Conservation (phyloP, 164 flowering plant genomes). For the Tetrastigma voinierianum region DNA sequence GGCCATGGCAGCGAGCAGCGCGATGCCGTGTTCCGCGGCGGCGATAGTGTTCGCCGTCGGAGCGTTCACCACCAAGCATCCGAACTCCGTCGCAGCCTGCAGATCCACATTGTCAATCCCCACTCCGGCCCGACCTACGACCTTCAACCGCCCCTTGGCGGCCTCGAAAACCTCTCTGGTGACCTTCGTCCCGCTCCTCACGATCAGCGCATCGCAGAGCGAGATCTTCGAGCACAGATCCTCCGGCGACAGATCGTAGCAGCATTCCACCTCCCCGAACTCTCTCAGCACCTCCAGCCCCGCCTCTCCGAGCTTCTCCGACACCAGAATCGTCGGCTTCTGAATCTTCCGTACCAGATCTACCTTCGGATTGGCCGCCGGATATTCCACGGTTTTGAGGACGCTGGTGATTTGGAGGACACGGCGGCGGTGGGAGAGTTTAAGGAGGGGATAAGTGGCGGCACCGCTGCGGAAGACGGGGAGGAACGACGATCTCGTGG, state of each 20-base stretch:
- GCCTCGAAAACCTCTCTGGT: constrained; percentile 84
- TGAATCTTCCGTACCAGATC: background rate
- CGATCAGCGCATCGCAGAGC: constrained; percentile 75
- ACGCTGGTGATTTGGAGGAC: background rate
- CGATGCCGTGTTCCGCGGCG: constrained; percentile 96
- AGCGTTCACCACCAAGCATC: constrained; percentile 90
- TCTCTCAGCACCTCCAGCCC: constrained; percentile 58
- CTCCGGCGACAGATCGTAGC: constrained; percentile 60
- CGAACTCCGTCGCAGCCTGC: constrained; percentile 87
- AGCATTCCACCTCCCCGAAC: constrained; percentile 71
- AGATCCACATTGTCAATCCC: constrained; percentile 98
- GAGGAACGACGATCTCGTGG: background rate
- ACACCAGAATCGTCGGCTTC: constrained; percentile 69
- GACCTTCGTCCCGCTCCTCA: constrained; percentile 94
- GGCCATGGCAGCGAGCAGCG: constrained; percentile 79
- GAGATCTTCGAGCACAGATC: constrained; percentile 64
- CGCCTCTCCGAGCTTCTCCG: constrained; percentile 92
- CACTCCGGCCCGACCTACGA: constrained; percentile 97
- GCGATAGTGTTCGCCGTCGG: constrained; percentile 96
- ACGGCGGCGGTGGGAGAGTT: constrained; percentile 13
- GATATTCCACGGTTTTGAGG: constrained; percentile 1
- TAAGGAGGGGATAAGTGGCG: background rate
- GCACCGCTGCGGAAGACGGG: constrained; percentile 8
- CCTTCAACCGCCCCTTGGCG: constrained; percentile 70
- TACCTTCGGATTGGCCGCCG: background rate